Conservation (phyloP, 805 yeast species). For the Blastobotrys terrestris region DNA sequence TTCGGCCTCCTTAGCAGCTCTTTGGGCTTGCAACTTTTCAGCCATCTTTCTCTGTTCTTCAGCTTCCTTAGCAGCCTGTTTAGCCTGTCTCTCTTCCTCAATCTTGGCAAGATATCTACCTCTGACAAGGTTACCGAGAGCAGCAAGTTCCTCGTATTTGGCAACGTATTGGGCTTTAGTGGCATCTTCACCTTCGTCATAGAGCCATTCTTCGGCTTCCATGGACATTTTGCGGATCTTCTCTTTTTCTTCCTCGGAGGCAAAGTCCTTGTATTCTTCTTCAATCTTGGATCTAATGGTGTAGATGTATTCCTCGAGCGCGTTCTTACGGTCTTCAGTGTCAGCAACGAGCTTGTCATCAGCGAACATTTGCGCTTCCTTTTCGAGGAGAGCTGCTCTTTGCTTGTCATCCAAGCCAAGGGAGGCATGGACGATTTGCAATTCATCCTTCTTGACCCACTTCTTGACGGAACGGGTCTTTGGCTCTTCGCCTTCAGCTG, state of each 20-base stretch:
- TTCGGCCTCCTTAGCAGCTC: slow-evolving; percentile 48
- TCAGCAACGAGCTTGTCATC: slow-evolving; percentile 96
- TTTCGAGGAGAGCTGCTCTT: slow-evolving; percentile 64
- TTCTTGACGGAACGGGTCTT: slow-evolving; percentile 86
- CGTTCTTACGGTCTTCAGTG: slow-evolving; percentile 98
- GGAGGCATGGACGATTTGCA: slow-evolving; percentile 54
- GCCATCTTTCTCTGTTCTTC: slow-evolving; percentile 76
- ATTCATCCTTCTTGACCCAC: slow-evolving; percentile 83
- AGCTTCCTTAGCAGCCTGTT: slow-evolving; percentile 82
- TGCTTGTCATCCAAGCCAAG: slow-evolving; percentile 51
- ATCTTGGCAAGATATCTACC: slow-evolving; percentile 92
- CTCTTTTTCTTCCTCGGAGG: slow-evolving; percentile 83
- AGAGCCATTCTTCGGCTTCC: slow-evolving; percentile 96
- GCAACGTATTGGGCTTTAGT: slow-evolving; percentile 96
- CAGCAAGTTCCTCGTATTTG: slow-evolving; percentile 93
- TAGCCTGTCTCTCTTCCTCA: slow-evolving; percentile 90
- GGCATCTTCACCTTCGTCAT: slow-evolving; percentile 95
- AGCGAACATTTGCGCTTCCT: slow-evolving; percentile 75
- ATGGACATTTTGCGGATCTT: slow-evolving; percentile 65
- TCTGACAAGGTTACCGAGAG: slow-evolving; percentile 88
- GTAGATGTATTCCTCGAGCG: slow-evolving; percentile 96
- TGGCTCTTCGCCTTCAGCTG: slow-evolving; percentile 56
- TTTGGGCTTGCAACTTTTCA: slow-evolving; percentile 73
- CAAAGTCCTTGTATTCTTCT: slow-evolving; percentile 82
- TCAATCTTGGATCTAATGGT: slow-evolving; percentile 95